phyloP scores from a whole-genome alignment of 2,329 filamentous ascomycete genomes.

The Aspergillus luchuensis region DNA sequence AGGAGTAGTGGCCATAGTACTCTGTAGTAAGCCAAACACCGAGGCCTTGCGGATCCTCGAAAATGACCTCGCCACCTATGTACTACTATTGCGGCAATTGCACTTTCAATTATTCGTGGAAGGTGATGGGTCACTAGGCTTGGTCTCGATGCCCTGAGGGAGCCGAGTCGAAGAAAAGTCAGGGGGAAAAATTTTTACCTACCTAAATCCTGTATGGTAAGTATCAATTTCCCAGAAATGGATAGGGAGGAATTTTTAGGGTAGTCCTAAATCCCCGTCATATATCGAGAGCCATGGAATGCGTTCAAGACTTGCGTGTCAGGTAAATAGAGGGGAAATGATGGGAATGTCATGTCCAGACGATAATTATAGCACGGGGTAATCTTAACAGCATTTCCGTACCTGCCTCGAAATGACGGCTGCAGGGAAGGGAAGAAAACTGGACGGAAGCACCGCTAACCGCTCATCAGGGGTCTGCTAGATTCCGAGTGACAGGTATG shows the following conservation, averaged over 20 bases:
- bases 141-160: neutral
- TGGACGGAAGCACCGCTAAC: conserved; percentile 5
- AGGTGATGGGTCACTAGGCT: conserved; percentile 13
- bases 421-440: conserved; percentile 8
- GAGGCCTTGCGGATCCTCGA: conserved; percentile 17
- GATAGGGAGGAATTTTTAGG: neutral
- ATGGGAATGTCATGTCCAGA: conserved; percentile 5
- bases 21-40: conserved; percentile 11
- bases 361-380: conserved; percentile 16
- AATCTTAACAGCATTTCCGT: conserved; percentile 10
- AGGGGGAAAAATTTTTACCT: neutral
- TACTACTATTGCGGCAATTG: neutral
- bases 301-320: conserved; percentile 16
- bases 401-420: conserved; percentile 8
- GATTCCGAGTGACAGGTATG: conserved; percentile 16
- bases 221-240: neutral
- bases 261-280: neutral
- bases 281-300: neutral
- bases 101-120: conserved; percentile 12
- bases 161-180: neutral
- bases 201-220: conserved; percentile 1
- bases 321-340: conserved; percentile 17
- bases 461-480: conserved; percentile 17
- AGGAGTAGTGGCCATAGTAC: neutral
- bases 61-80: neutral